Conservation (phyloP, 2,329 filamentous ascomycete species). For the Ophiocordyceps sinensis region DNA sequence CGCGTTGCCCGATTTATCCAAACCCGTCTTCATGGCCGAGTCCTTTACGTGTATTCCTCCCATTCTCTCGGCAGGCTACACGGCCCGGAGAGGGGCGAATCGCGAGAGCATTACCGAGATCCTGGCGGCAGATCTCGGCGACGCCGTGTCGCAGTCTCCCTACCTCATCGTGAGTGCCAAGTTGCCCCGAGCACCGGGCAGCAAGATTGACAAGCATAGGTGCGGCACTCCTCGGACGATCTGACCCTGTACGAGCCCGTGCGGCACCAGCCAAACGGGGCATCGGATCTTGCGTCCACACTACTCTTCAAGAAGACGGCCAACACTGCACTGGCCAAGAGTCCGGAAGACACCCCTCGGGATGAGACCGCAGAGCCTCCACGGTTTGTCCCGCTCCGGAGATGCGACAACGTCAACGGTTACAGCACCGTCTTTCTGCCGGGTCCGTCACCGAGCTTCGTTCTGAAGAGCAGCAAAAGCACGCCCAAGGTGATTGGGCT, state of each 20-base stretch:
- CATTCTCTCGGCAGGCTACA: slow-evolving; percentile 56
- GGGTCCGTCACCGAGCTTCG: slow-evolving; percentile 63
- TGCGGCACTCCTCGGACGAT: slow-evolving; percentile 69
- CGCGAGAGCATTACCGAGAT: slow-evolving; percentile 68
- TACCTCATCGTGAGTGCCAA: slow-evolving; percentile 58
- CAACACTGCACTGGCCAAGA: slow-evolving; percentile 52
- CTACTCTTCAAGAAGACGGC: slow-evolving; percentile 65
- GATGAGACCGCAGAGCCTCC: slow-evolving; percentile 32
- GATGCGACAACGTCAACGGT: slow-evolving; percentile 53
- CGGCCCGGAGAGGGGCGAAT: slow-evolving; percentile 51
- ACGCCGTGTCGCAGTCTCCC: slow-evolving; percentile 52
- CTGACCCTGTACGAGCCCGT: slow-evolving; percentile 79
- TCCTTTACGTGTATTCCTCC: slow-evolving; percentile 67
- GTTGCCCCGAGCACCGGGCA: not conserved
- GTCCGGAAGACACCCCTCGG: slow-evolving; percentile 31
- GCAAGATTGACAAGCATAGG: slow-evolving; percentile 24
- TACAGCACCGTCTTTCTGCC: slow-evolving; percentile 74
- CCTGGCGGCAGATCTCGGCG: slow-evolving; percentile 72
- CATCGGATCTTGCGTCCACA: slow-evolving; percentile 29
- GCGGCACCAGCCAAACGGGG: slow-evolving; percentile 27
- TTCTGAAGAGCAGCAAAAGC: slow-evolving; percentile 70
- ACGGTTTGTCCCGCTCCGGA: slow-evolving; percentile 38
- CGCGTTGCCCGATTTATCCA: slow-evolving; percentile 56
- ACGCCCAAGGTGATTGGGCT: slow-evolving; percentile 61
- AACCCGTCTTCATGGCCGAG: slow-evolving; percentile 59